Evolutionary conservation across 345 rosid species (phyloP), one percentile per base, ranked within the genome.

Genomic region (Syzygium aromaticum): DNA sequence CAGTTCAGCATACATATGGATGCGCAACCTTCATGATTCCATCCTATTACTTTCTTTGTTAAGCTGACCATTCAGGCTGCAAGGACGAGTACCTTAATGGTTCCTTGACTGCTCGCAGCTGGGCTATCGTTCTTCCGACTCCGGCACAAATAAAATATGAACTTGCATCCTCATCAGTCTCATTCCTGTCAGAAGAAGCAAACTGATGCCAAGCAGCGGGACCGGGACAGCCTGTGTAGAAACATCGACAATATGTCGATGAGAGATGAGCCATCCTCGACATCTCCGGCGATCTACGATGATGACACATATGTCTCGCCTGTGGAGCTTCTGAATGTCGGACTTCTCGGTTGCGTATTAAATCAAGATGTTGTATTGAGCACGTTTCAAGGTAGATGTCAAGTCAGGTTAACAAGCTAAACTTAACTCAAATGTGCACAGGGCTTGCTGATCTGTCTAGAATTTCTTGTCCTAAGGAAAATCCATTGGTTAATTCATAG

Each of bases 131-230:
- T 67, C 80, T 17, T 33, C 46, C 46, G 4, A 67, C 22, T 21
- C 3, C 3, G 13, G 0, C 46, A 67, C 25, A 33, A 0, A 0
- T 19, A 2, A 67, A 19, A 54, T 33, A 33, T 0, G 80, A 67
- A 67, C 82, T 73, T 2, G 49, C 80, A 73, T 73, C 80, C 49
- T 73, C 14, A 5, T 73, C 49, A 0, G 80, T 10, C 82, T 73
- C 82, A 19, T 73, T 38, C 82, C 23, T 38, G 49, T 73, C 27
- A 10, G 82, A 73, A 73, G 82, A 73, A 73, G 49, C 82, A 6
- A 73, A 73, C 49, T 0, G 23, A 43, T 38, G 15, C 8, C 1
- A 14, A 38, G 12, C 49, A 19, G 14, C 25, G 21, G 8, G 82
- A 38, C 38, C 11, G 49, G 49, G 4, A 73, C 21, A 27, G 22